Percentiles rank a stretch among this genome's conserved stretches.
Evolutionary conservation across 1,284 basidiomycete genomes (phyloP).

Genomic region (Porogramme epimiltina): DNA sequence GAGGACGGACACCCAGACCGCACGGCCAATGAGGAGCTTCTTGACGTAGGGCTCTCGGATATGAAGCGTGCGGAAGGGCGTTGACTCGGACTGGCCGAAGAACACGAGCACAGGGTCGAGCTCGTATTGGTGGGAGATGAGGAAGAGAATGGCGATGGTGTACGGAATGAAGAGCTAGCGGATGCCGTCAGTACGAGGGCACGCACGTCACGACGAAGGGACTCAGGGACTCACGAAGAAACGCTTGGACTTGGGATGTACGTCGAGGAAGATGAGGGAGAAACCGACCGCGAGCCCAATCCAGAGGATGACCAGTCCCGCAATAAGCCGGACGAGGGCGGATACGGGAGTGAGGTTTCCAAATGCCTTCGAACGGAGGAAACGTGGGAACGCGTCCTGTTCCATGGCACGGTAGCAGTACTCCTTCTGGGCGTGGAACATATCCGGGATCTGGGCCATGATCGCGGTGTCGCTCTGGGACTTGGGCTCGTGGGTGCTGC

Average conservation of each 20-base stretch:
- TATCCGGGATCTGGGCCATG: conserved; percentile 91
- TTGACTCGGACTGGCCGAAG: conserved; percentile 83
- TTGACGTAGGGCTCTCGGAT: conserved; percentile 93
- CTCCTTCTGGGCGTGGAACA: conserved; percentile 97
- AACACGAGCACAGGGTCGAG: conserved; percentile 92
- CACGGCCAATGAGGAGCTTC: conserved; percentile 84
- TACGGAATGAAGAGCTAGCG: conserved; percentile 91
- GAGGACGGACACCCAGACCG: conserved; percentile 81
- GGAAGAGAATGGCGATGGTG: conserved; percentile 84
- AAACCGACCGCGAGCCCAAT: conserved; percentile 89
- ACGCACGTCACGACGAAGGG: neutral
- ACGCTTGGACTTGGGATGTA: conserved; percentile 84
- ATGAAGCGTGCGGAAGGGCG: conserved; percentile 88
- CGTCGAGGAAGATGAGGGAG: conserved; percentile 91
- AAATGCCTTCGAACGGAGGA: conserved; percentile 95
- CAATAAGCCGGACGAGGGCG: conserved; percentile 80
- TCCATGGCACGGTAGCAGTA: conserved; percentile 98
- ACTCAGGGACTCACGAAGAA: conserved; percentile 92
- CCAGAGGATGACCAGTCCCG: conserved; percentile 90
- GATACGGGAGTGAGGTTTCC: conserved; percentile 94
- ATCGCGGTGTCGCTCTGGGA: conserved; percentile 71
- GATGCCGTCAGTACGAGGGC: conserved; percentile 15
- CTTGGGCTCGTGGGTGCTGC: conserved; percentile 69
- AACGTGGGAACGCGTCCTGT: conserved; percentile 95
- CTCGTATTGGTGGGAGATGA: conserved; percentile 95